Evolutionary conservation across 306 rosid species (phyloP).

Genomic region (Carpinus fangiana): DNA sequence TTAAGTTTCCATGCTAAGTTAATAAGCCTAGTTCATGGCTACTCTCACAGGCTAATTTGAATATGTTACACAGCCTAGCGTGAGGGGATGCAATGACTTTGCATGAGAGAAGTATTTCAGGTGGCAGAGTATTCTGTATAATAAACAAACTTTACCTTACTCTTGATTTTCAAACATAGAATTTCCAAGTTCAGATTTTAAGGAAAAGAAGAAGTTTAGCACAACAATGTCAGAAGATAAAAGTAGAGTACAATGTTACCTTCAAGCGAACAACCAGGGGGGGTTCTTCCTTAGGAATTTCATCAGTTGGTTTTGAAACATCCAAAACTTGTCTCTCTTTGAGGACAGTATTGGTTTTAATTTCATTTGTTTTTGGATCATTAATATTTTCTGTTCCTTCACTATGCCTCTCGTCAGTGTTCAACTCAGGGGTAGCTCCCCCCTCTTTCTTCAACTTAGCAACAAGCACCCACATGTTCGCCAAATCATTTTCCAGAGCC

Average conservation of each 20-base stretch:
- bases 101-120: neutral
- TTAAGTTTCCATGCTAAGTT: neutral
- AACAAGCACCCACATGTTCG: constrained; percentile 99
- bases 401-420: constrained; percentile 48
- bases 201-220: neutral
- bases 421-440: constrained; percentile 62
- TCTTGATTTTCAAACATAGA: neutral
- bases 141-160: neutral
- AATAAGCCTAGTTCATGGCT: neutral
- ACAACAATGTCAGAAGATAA: constrained; percentile 12
- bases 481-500: constrained; percentile 95
- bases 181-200: neutral
- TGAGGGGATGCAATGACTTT: neutral
- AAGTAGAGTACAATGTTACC: constrained; percentile 39
- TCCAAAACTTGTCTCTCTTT: constrained; percentile 53
- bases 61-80: neutral
- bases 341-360: constrained; percentile 32
- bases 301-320: constrained; percentile 53
- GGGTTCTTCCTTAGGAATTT: constrained; percentile 67
- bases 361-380: constrained; percentile 40
- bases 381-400: constrained; percentile 44
- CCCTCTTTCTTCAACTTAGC: constrained; percentile 95
- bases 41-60: neutral
- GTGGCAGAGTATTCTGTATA: neutral
- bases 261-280: constrained; percentile 87